phyloP scores from a whole-genome alignment of 768 basidiomycete genomes.

The Mycena sanguinolenta region DNA sequence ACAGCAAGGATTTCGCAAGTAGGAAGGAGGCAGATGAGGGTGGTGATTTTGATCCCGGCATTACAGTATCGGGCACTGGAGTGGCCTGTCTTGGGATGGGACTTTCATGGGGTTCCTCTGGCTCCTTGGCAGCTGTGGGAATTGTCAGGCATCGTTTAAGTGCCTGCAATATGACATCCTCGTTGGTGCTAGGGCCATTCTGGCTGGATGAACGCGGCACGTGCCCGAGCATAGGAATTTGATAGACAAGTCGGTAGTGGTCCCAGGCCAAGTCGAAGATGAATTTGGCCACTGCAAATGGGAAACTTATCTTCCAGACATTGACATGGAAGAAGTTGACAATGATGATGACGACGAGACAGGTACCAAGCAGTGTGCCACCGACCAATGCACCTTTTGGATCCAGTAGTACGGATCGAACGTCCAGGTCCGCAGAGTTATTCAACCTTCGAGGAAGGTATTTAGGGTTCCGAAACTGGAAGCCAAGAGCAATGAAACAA shows the following conservation, averaged over 20 bases:
- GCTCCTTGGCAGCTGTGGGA: not conserved
- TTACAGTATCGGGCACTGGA: not conserved
- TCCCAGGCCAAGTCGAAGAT: constrained; percentile 75
- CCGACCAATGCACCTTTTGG: constrained; percentile 82
- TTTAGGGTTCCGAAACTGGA: constrained; percentile 70
- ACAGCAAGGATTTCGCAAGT: constrained; percentile 17
- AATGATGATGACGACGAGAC: constrained; percentile 81
- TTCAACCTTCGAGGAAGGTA: constrained; percentile 65
- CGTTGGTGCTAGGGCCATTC: constrained; percentile 19
- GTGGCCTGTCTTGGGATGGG: not conserved
- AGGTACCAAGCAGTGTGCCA: constrained; percentile 70
- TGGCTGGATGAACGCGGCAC: constrained; percentile 35
- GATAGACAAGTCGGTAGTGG: constrained; percentile 57
- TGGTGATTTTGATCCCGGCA: not conserved
- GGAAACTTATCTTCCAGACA: constrained; percentile 88
- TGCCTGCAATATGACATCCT: constrained; percentile 30
- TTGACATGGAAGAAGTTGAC: constrained; percentile 83
- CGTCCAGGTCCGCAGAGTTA: constrained; percentile 54
- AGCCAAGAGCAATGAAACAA: constrained; percentile 69
- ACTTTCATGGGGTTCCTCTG: not conserved
- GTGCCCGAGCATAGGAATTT: constrained; percentile 41
- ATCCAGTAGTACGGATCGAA: constrained; percentile 78
- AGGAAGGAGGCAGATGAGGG: not conserved
- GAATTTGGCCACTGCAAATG: constrained; percentile 83
- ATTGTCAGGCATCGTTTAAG: constrained; percentile 28